Evolutionary conservation across 2,329 filamentous ascomycete genomes (phyloP).

Genomic region (Colletotrichum orbiculare): DNA sequence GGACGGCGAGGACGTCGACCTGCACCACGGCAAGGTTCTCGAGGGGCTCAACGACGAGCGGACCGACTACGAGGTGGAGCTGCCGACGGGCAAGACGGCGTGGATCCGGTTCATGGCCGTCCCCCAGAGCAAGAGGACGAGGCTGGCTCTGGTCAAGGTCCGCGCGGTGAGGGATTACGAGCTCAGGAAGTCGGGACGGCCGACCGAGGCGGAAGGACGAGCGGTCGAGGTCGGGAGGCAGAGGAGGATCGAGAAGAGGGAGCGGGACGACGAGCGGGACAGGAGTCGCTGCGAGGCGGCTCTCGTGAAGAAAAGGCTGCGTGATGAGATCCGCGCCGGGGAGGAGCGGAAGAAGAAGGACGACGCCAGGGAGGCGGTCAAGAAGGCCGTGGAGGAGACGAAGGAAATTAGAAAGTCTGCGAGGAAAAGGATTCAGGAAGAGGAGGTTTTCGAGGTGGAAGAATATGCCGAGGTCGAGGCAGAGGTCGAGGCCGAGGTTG

Average conservation of each 20-base stretch:
- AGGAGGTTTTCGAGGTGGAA: not conserved
- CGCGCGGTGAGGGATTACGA: not conserved
- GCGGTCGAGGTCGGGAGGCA: not conserved
- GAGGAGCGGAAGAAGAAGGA: constrained; percentile 8
- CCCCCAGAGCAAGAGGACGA: constrained; percentile 23
- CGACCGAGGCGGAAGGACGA: constrained; percentile 16
- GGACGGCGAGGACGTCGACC: not conserved
- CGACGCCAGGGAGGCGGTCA: not conserved
- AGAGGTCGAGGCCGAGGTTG: not conserved
- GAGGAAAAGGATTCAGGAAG: constrained; percentile 6
- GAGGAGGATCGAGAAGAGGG: not conserved
- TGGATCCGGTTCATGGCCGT: constrained; percentile 16
- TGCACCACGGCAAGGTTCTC: not conserved
- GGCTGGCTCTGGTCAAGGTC: not conserved
- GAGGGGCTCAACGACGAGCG: constrained; percentile 5
- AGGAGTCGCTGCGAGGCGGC: not conserved
- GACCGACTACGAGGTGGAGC: constrained; percentile 1
- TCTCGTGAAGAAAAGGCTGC: not conserved
- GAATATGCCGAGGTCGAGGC: not conserved
- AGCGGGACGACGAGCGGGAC: not conserved
- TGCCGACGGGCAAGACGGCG: constrained; percentile 23
- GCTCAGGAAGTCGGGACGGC: constrained; percentile 5
- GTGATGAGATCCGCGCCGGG: not conserved
- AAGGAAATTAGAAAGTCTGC: constrained; percentile 2
- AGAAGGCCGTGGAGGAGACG: not conserved